Evolutionary conservation across 208 protist genomes (phyloP), one percentile per base, ranked within the genome.

Genomic region (Herpetomonas muscarum): DNA sequence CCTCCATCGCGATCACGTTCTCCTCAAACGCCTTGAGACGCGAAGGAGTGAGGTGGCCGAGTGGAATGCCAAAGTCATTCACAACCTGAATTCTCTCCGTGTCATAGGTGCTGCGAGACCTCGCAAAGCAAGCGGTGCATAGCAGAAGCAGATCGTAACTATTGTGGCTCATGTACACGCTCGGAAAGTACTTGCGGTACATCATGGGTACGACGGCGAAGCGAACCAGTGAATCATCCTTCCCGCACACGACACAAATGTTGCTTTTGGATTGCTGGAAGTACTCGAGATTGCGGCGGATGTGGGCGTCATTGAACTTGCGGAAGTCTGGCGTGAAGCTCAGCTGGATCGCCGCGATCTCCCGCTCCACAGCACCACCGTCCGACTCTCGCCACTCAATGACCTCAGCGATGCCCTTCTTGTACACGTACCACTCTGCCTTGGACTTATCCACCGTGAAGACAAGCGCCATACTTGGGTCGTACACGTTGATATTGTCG

Each of bases 121-220:
- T 57, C 24, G 67, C 63, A 64, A 88, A 88, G 62, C 74, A 88
- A 19, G 12, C 55, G 19, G 73, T 71, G 51, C 76, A 87, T 28
- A 87, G 37, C 25, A 87, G 67, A 42, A 88, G 61, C 28, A 88
- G 44, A 32, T 88, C 81, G 60, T 82, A 88, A 64, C 74, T 85
- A 54, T 88, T 84, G 62, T 88, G 76, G 37, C 73, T 85, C 76
- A 88, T 85, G 65, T 80, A 88, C 31, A 82, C 74, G 50, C 73
- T 82, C 3, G 76, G 76, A 45, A 88, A 88, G 61, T 80, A 80
- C 36, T 77, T 82, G 29, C 81, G 62, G 54, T 85, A 82, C 63
- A 75, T 70, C 42, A 88, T 53, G 7, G 76, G 76, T 15, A 82
- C 74, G 1, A 88, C 72, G 26, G 74, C 73, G 52, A 81, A 88